A percentile compares a stretch with the other conserved stretches of the same genome.
Conservation (phyloP, 164 flowering plant genomes). For the Aristolochia californica region DNA sequence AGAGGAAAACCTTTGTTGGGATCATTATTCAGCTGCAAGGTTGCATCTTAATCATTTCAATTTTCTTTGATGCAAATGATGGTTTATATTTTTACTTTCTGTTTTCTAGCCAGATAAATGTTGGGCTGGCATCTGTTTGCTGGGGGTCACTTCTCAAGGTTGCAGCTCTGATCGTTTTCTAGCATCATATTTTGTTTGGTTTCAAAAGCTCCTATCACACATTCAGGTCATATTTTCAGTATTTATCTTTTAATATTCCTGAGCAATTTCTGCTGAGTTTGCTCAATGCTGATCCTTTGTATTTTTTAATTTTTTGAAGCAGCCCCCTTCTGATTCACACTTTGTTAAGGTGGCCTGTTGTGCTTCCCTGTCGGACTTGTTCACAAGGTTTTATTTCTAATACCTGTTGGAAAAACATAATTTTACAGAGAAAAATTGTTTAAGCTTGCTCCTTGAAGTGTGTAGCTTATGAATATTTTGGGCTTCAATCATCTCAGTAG, state of each 20-base stretch:
- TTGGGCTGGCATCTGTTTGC: slow-evolving; percentile 74
- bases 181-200: slow-evolving; percentile 57
- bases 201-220: slow-evolving; percentile 39
- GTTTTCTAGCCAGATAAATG: slow-evolving; percentile 72
- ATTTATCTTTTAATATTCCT: not conserved
- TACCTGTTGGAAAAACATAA: not conserved
- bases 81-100: not conserved
- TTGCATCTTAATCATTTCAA: not conserved
- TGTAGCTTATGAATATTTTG: too few species aligned
- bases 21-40: not conserved
- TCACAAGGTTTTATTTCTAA: slow-evolving; percentile 43
- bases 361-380: slow-evolving; percentile 54
- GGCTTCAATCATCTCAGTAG: too few species aligned
- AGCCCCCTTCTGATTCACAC: slow-evolving; percentile 49
- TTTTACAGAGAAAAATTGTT: not conserved
- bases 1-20: not conserved
- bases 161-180: slow-evolving; percentile 59
- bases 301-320: slow-evolving; percentile 14
- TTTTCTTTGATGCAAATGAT: not conserved
- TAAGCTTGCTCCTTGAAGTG: too few species aligned
- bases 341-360: slow-evolving; percentile 60
- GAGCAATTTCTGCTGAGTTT: not conserved
- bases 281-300: not conserved
- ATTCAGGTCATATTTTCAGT: slow-evolving; percentile 45
- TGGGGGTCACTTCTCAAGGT: slow-evolving; percentile 65